Evolutionary conservation across 1,284 basidiomycete genomes (phyloP).

Genomic region (Heterobasidion occidentale): DNA sequence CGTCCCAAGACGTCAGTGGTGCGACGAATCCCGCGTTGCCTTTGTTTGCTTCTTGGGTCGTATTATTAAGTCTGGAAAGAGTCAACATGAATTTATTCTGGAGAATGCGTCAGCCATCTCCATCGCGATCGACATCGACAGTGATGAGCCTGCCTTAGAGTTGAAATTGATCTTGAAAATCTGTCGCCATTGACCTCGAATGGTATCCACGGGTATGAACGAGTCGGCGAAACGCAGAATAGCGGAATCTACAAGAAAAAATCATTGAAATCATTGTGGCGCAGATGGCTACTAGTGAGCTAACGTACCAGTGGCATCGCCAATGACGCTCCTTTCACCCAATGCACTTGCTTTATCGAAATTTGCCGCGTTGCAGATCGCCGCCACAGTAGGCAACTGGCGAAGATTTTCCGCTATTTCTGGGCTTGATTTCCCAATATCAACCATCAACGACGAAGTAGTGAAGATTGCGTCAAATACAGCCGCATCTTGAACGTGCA

Average conservation of each 20-base stretch:
- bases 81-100: slow-evolving; percentile 54
- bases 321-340: slow-evolving; percentile 36
- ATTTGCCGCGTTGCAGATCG: slow-evolving; percentile 50
- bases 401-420: slow-evolving; percentile 12
- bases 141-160: slow-evolving; percentile 29
- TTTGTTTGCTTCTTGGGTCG: background rate
- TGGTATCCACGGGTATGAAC: slow-evolving; percentile 19
- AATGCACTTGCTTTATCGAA: slow-evolving; percentile 34
- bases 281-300: background rate
- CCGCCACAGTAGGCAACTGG: slow-evolving; percentile 35
- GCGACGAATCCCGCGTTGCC: slow-evolving; percentile 15
- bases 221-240: slow-evolving; percentile 46
- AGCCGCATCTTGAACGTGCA: slow-evolving; percentile 30
- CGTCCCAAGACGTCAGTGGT: slow-evolving; percentile 24
- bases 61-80: slow-evolving; percentile 16
- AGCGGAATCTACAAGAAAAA: slow-evolving; percentile 34
- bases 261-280: background rate
- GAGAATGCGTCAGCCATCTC: background rate
- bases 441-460: slow-evolving; percentile 4
- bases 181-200: slow-evolving; percentile 21
- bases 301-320: slow-evolving; percentile 49
- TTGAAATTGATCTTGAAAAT: slow-evolving; percentile 40
- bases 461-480: slow-evolving; percentile 33
- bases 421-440: slow-evolving; percentile 2
- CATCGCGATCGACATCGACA: background rate